Evolutionary conservation across 495 filamentous ascomycete species (phyloP).

Genomic region (Penicillium paxilli): DNA sequence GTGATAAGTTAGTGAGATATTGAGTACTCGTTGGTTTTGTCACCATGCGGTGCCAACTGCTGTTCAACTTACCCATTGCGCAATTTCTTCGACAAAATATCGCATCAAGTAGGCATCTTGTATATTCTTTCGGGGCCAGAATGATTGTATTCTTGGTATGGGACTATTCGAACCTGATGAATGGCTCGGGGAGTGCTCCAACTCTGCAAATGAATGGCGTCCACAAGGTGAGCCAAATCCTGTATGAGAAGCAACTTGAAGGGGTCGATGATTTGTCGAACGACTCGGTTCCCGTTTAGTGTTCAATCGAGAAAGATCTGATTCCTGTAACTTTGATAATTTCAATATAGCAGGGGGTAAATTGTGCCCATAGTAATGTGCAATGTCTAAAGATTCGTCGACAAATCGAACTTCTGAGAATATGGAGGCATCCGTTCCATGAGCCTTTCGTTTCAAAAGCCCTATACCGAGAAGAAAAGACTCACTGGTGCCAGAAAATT

Average conservation of each 20-base stretch:
- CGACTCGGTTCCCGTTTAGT: no score
- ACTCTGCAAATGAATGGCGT: no score
- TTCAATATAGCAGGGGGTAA: not conserved
- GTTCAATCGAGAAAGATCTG: not conserved
- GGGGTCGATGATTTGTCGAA: not conserved
- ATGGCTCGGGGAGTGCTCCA: no score
- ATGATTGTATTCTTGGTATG: not conserved
- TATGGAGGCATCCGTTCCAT: not conserved
- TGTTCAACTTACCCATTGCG: not conserved
- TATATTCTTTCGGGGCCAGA: not conserved
- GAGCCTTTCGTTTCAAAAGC: not conserved
- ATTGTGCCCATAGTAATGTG: conserved; percentile 1
- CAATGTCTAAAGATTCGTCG: conserved; percentile 3
- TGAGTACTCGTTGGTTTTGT: no score
- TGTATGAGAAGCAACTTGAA: no score
- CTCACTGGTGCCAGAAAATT: not conserved
- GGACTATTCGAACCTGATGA: not conserved
- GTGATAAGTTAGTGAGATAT: no score
- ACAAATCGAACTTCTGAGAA: not conserved
- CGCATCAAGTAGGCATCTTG: conserved; percentile 2
- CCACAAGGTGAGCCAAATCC: no score
- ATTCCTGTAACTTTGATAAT: not conserved
- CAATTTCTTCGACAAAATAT: conserved; percentile 3
- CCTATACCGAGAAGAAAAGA: not conserved
- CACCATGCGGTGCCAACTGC: no score